phyloP scores from a whole-genome alignment of 495 filamentous ascomycete species.

The Viridothelium virens region DNA sequence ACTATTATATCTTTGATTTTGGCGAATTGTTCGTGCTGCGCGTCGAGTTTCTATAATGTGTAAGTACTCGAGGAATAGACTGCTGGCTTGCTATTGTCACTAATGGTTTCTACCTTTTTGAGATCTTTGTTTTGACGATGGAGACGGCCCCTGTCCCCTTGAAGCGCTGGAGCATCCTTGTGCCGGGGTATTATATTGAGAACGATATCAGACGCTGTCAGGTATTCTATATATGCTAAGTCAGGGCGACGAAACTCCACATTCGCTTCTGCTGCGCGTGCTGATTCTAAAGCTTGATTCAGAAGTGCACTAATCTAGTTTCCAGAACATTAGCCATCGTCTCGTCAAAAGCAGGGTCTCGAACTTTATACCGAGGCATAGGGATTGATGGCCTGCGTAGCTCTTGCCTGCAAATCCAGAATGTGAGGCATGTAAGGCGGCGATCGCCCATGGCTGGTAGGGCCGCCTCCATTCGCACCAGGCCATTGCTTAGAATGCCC shows the following conservation, averaged over 20 bases:
- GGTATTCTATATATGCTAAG: conserved; percentile 64
- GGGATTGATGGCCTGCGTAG: conserved; percentile 1
- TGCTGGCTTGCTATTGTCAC: conserved; percentile 12
- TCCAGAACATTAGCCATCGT: neutral
- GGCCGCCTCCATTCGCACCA: neutral
- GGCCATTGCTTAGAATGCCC: conserved; percentile 1
- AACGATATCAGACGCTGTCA: conserved; percentile 69
- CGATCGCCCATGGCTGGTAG: neutral
- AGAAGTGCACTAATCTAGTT: neutral
- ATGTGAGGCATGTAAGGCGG: conserved; percentile 11
- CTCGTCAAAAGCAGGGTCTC: neutral
- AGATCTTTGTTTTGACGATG: conserved; percentile 45
- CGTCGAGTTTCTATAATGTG: conserved; percentile 24
- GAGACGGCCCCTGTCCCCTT: conserved; percentile 38
- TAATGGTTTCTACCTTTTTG: conserved; percentile 38
- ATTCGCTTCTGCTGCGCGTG: conserved; percentile 18
- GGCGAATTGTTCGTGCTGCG: conserved; percentile 43
- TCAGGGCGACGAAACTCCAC: conserved; percentile 43
- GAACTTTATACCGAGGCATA: conserved; percentile 4
- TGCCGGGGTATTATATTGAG: conserved; percentile 66
- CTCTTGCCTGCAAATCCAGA: conserved; percentile 6
- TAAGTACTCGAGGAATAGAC: conserved; percentile 22
- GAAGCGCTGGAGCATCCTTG: conserved; percentile 52
- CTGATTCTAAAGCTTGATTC: conserved; percentile 2
- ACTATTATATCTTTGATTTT: conserved; percentile 60